Evolutionary conservation across 2,329 filamentous ascomycete genomes (phyloP), one percentile per base, ranked within the genome.

Genomic region (Diaporthe sp.): DNA sequence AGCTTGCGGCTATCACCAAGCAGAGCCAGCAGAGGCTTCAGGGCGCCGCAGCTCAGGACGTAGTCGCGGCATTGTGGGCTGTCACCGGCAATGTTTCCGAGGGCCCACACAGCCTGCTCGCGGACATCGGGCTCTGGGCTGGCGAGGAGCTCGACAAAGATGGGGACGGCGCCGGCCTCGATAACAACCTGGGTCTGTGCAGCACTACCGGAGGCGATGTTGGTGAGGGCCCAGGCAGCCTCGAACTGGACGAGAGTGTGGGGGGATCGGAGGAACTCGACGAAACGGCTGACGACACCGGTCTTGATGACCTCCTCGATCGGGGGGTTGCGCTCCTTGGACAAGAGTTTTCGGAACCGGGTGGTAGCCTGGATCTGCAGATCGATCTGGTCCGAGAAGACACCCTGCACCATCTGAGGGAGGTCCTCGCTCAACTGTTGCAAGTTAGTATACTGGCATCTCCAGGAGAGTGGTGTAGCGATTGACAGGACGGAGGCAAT

Each of bases 291-390:
- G 79, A 99, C 97, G 78, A 99, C 97, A 82, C 97, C 97, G 75
- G 97, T 98, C 90, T 98, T 97, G 86, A 99, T 99, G 80, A 99
- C 97, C 83, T 97, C 95, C 88, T 99, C 97, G 83, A 99, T 99
- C 60, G 97, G 97, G 61, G 97, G 97, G 88, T 99, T 99, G 83
- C 97, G 95, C 89, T 99, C 97, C 88, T 99, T 99, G 79, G 95
- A 98, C 38, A 99, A 89, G 55, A 99, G 91, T 90, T 99, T 99
- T 84, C 97, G 91, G 90, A 99, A 99, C 86, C 98, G 98, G 80
- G 97, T 99, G 38, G 97, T 99, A 74, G 96, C 95, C 86, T 96
- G 93, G 80, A 99, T 99, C 87, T 99, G 97, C 80, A 94, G 91
- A 83, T 99, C 97, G 86, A 99, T 98, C 86, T 98, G 95, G 78